These are phyloP conservation scores for Pontederia crassipes DNA, from an alignment of 176 grass and related monocot species.

Conservation along the genomic window DNA sequence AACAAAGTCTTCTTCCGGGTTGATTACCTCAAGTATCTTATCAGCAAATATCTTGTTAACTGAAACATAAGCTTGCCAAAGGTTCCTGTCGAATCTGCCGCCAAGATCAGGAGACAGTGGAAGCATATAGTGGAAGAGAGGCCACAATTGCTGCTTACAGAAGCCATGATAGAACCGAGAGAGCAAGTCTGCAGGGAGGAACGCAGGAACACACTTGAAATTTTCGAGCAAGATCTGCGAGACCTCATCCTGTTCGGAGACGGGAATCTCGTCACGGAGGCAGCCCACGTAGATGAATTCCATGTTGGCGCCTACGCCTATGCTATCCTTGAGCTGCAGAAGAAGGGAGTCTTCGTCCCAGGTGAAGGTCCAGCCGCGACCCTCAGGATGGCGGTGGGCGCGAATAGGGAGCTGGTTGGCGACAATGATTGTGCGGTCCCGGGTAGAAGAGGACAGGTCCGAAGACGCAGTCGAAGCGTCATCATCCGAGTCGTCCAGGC, in stretches of 20 bases:
- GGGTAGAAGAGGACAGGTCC: conserved; percentile 36
- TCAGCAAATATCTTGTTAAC: conserved; percentile 96
- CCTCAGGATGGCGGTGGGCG: conserved; percentile 23
- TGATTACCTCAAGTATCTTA: conserved; percentile 90
- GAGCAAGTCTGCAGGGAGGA: conserved; percentile 52
- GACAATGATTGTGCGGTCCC: conserved; percentile 79
- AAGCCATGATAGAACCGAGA: conserved; percentile 82
- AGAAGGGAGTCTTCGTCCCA: conserved; percentile 95
- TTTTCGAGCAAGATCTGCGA: conserved; percentile 67
- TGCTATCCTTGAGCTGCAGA: conserved; percentile 57
- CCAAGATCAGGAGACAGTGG: conserved; percentile 83
- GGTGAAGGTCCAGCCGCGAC: conserved; percentile 51
- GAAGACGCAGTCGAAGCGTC: conserved; percentile 74
- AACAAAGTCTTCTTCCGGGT: conserved; percentile 88
- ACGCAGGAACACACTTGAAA: conserved; percentile 78
- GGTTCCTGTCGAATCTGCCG: conserved; percentile 68
- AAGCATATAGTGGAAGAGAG: conserved; percentile 97
- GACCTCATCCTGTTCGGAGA: conserved; percentile 60
- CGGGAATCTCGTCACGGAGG: conserved; percentile 64
- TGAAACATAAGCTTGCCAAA: conserved; percentile 92
- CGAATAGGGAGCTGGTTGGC: conserved; percentile 85
- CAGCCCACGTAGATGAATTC: conserved; percentile 94
- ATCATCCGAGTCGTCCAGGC: conserved; percentile 50
- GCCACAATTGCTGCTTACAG: conserved; percentile 99
- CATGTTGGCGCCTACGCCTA: conserved; percentile 31